These are phyloP conservation scores for Yamadazyma songkhlaensis DNA, from an alignment of 1,139 yeast species.

Conservation along the genomic window DNA sequence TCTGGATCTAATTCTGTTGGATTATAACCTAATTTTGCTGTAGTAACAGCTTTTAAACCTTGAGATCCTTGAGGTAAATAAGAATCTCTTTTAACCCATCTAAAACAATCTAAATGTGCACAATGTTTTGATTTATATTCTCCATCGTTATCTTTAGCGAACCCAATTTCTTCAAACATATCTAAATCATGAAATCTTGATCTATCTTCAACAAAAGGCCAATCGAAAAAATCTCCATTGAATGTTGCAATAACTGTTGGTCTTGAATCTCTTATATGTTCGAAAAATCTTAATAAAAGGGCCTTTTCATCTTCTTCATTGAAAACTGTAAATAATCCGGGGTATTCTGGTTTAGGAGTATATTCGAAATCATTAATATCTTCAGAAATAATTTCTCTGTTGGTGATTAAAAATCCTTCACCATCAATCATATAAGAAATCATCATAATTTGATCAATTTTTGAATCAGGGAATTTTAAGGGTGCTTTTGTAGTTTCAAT, in stretches of 20 bases:
- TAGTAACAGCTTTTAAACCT: constrained; percentile 97
- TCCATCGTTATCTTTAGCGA: constrained; percentile 83
- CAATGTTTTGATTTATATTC: constrained; percentile 93
- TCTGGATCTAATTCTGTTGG: constrained; percentile 98
- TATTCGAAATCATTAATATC: constrained; percentile 97
- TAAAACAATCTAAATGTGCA: constrained; percentile 94
- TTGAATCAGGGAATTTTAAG: constrained; percentile 89
- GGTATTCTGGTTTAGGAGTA: constrained; percentile 95
- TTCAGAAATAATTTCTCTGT: constrained; percentile 88
- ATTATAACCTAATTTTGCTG: constrained; percentile 91
- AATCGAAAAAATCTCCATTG: constrained; percentile 98
- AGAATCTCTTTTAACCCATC: constrained; percentile 99
- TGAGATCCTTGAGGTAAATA: constrained; percentile 98
- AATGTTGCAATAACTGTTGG: constrained; percentile 97
- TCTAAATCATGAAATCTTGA: constrained; percentile 79
- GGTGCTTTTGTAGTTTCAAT: constrained; percentile 98
- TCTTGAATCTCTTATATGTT: constrained; percentile 79
- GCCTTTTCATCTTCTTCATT: constrained; percentile 86
- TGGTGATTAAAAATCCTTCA: constrained; percentile 90
- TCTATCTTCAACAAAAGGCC: constrained; percentile 97
- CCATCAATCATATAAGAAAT: constrained; percentile 99
- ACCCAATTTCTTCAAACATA: constrained; percentile 93
- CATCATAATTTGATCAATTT: constrained; percentile 97
- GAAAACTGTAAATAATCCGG: constrained; percentile 85
- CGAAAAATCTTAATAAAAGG: constrained; percentile 72